Evolutionary conservation across 2,329 filamentous ascomycete genomes (phyloP).

Genomic region (Cercospora berteroae): DNA sequence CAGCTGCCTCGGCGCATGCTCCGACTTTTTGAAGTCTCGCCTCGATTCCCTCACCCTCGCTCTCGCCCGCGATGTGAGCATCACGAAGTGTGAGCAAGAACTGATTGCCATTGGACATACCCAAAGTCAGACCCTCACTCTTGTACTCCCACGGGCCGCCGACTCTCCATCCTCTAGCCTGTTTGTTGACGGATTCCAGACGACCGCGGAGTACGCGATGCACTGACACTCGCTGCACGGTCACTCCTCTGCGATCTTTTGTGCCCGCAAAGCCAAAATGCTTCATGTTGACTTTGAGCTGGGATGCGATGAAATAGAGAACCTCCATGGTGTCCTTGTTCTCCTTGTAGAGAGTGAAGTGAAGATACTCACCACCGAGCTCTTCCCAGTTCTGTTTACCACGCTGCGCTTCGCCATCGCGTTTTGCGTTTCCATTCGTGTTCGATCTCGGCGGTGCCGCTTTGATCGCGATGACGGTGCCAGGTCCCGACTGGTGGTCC

Average conservation of each 20-base stretch:
- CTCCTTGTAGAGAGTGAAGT: slow-evolving; percentile 93
- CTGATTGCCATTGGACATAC: slow-evolving; percentile 83
- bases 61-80: slow-evolving; percentile 61
- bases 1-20: slow-evolving; percentile 56
- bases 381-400: slow-evolving; percentile 61
- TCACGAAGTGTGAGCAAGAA: slow-evolving; percentile 91
- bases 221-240: slow-evolving; percentile 75
- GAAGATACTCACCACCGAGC: slow-evolving; percentile 74
- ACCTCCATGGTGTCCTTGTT: slow-evolving; percentile 97
- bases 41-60: slow-evolving; percentile 31
- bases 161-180: slow-evolving; percentile 60
- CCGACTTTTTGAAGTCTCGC: slow-evolving; percentile 48
- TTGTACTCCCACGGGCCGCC: slow-evolving; percentile 77
- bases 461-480: slow-evolving; percentile 63
- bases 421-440: slow-evolving; percentile 17
- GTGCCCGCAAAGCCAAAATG: slow-evolving; percentile 81
- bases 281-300: slow-evolving; percentile 67
- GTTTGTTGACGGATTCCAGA: slow-evolving; percentile 62
- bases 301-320: slow-evolving; percentile 70
- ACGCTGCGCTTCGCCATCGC: slow-evolving; percentile 29
- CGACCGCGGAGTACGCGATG: slow-evolving; percentile 60
- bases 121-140: slow-evolving; percentile 70
- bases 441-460: slow-evolving; percentile 40
- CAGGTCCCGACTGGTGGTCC: slow-evolving; percentile 39
- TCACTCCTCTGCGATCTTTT: slow-evolving; percentile 85